Percentiles rank a stretch among this genome's conserved stretches.
These are phyloP conservation scores for Rhododendron simsii DNA, from an alignment of 148 eudicot genomes.

Conservation along the genomic window DNA sequence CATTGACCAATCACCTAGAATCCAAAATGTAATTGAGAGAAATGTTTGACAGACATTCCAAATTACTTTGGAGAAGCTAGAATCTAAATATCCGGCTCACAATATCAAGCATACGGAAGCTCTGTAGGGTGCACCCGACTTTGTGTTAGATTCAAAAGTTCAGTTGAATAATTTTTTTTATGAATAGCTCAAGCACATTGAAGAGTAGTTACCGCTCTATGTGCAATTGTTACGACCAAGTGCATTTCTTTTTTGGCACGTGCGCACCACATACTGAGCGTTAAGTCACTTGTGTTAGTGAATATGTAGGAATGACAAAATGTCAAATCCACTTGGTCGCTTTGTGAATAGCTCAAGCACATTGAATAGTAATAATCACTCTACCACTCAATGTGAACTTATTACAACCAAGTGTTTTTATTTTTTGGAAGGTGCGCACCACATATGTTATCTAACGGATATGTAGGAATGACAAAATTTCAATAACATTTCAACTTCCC, in stretches of 20 bases:
- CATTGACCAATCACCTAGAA: not conserved
- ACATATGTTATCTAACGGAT: not conserved
- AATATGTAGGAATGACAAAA: not conserved
- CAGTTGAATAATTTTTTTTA: no score
- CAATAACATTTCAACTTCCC: not conserved
- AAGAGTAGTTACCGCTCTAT: no score
- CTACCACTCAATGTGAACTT: not conserved
- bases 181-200: not conserved
- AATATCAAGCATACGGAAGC: not conserved
- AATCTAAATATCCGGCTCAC: no score
- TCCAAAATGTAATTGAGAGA: not conserved
- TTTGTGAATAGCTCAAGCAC: not conserved
- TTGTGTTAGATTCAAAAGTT: not conserved
- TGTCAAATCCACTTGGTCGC: not conserved
- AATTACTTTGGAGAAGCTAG: not conserved
- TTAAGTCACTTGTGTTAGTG: not conserved
- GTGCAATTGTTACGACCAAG: not conserved
- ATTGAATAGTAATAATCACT: not conserved
- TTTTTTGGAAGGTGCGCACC: not conserved
- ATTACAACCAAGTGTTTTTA: not conserved
- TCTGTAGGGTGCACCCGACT: not conserved
- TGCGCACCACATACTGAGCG: not conserved
- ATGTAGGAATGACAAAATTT: not conserved
- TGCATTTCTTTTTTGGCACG: not conserved
- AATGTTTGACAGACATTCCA: not conserved